phyloP scores from a whole-genome alignment of 108 stramenopile species.

The Discostella stelligeroides region DNA sequence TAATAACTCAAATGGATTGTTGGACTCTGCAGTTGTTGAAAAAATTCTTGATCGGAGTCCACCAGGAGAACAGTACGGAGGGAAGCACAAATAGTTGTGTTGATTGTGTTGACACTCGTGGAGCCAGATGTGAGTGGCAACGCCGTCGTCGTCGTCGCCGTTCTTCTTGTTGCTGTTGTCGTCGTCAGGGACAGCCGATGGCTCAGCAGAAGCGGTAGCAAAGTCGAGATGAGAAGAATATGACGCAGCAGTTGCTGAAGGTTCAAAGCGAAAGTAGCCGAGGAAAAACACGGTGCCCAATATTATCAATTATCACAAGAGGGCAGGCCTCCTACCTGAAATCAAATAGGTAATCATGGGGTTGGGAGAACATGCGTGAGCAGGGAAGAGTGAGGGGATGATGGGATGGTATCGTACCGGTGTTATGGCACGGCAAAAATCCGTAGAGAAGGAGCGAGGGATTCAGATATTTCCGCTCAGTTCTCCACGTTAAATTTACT shows the following conservation, averaged over 20 bases:
- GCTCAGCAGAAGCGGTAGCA: too few species aligned
- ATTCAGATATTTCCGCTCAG: too few species aligned
- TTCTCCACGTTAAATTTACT: too few species aligned
- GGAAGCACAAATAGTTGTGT: conserved; percentile 34
- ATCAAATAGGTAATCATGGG: too few species aligned
- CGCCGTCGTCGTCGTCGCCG: background rate
- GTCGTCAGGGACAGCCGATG: too few species aligned
- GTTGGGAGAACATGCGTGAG: too few species aligned
- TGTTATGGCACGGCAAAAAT: too few species aligned
- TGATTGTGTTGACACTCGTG: conserved; percentile 38
- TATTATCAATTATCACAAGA: background rate
- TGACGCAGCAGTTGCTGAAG: conserved; percentile 5
- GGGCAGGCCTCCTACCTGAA: conserved; percentile 48
- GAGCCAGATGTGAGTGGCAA: conserved; percentile 13
- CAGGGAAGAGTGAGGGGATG: too few species aligned
- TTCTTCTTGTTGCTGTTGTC: too few species aligned
- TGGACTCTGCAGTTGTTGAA: background rate
- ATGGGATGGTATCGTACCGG: too few species aligned
- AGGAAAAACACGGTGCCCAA: conserved; percentile 13
- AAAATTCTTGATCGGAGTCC: conserved; percentile 35
- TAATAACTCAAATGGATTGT: conserved; percentile 30
- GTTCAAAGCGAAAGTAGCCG: conserved; percentile 18
- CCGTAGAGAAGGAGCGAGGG: too few species aligned
- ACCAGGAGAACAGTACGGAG: conserved; percentile 45
- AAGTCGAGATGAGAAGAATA: too few species aligned